Conservation (phyloP, 768 basidiomycete genomes). For the Cyclocybe cylindracea region DNA sequence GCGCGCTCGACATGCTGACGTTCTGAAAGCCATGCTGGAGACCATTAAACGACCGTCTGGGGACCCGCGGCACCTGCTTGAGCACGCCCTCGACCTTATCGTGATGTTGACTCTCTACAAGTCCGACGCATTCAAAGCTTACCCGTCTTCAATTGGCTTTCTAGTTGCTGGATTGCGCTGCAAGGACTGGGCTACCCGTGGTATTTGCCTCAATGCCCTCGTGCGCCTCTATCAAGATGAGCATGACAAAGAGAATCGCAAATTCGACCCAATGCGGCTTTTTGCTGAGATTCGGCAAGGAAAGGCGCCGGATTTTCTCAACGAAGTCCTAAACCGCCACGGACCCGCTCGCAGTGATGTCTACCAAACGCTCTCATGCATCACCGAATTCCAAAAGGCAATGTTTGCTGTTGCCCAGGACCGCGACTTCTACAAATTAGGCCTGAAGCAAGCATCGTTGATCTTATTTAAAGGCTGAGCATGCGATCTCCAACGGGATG, state of each 20-base stretch:
- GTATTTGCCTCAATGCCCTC: slow-evolving; percentile 53
- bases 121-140: slow-evolving; percentile 42
- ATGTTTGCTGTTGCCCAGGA: slow-evolving; percentile 52
- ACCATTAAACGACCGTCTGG: slow-evolving; percentile 43
- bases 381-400: slow-evolving; percentile 48
- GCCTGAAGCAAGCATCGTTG: slow-evolving; percentile 45
- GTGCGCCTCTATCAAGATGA: slow-evolving; percentile 48
- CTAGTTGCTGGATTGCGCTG: slow-evolving; percentile 58
- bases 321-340: slow-evolving; percentile 49
- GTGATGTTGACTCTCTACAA: slow-evolving; percentile 44
- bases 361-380: slow-evolving; percentile 38
- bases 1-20: slow-evolving; percentile 42
- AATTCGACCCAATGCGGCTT: slow-evolving; percentile 51
- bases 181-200: slow-evolving; percentile 53
- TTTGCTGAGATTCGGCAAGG: slow-evolving; percentile 39
- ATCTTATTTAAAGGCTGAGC: slow-evolving; percentile 63
- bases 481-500: slow-evolving; percentile 57
- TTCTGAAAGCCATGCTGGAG: slow-evolving; percentile 44
- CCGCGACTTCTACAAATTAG: slow-evolving; percentile 51
- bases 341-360: slow-evolving; percentile 50
- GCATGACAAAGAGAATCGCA: slow-evolving; percentile 43
- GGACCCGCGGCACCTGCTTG: slow-evolving; percentile 33
- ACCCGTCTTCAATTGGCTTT: slow-evolving; percentile 44
- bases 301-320: slow-evolving; percentile 43
- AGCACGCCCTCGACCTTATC: slow-evolving; percentile 54